Conservation (phyloP, 2,329 filamentous ascomycete species). For the Orbilia quercus region DNA sequence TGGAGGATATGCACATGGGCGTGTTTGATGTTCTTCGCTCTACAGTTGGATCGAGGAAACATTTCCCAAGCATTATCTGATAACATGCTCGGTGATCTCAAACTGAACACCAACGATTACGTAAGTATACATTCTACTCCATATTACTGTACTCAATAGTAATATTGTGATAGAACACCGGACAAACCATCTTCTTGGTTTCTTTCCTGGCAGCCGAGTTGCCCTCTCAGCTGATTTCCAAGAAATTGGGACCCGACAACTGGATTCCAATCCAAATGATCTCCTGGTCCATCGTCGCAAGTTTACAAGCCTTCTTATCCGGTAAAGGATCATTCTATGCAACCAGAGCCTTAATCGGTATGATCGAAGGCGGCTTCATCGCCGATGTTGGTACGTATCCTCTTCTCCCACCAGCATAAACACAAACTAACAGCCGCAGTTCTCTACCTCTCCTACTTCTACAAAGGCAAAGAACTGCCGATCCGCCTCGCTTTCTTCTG, state of each 20-base stretch:
- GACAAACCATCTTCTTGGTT: slow-evolving; percentile 70
- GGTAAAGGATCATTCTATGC: slow-evolving; percentile 65
- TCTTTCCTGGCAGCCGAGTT: slow-evolving; percentile 70
- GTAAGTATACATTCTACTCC: slow-evolving; percentile 57
- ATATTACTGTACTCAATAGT: slow-evolving; percentile 6
- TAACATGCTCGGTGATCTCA: slow-evolving; percentile 70
- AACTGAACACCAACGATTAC: slow-evolving; percentile 68
- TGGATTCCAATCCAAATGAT: slow-evolving; percentile 73
- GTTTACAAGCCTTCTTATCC: slow-evolving; percentile 67
- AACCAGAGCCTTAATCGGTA: slow-evolving; percentile 64
- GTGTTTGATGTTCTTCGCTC: slow-evolving; percentile 73
- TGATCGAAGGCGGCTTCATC: slow-evolving; percentile 64
- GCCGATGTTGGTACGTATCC: slow-evolving; percentile 45
- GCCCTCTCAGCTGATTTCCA: slow-evolving; percentile 71
- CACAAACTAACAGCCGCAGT: slow-evolving; percentile 62
- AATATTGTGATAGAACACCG: slow-evolving; percentile 65
- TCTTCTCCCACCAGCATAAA: slow-evolving; percentile 19
- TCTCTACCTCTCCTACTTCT: slow-evolving; percentile 79
- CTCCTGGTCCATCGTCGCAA: slow-evolving; percentile 69
- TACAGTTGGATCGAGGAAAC: slow-evolving; percentile 74
- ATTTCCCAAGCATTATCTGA: slow-evolving; percentile 72
- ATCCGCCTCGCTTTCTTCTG: slow-evolving; percentile 77
- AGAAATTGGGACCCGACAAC: slow-evolving; percentile 70
- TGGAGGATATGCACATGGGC: slow-evolving; percentile 64
- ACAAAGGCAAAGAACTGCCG: slow-evolving; percentile 76